Base-by-base conservation (phyloP, 106 monocot species). In the Chionographis japonica region DNA sequence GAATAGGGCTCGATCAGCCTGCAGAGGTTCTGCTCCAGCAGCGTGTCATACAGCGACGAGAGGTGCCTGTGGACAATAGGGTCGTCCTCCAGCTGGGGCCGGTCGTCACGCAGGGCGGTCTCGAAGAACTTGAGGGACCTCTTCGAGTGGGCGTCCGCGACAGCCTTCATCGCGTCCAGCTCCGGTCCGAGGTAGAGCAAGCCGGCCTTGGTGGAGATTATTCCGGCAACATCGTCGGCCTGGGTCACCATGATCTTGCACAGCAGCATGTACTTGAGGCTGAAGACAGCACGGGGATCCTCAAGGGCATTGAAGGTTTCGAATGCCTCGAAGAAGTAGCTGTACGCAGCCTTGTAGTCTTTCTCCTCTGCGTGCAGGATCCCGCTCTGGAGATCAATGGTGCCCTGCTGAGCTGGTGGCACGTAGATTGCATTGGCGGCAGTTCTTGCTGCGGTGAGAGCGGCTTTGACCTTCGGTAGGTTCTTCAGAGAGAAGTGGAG, bases 171-270 rank as follows among this genome's bases (percentile, higher is more conserved):
- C 8, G 95, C 95, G 72, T 97, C 95, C 67, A 97, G 50, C 66
- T 97, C 92, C 9, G 88, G 84, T 15, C 95, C 95, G 1, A 91
- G 40, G 60, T 95, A 95, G 7, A 76, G 80, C 66, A 95, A 62
- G 4, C 95, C 95, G 8, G 91, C 95, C 80, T 92, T 95, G 3
- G 95, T 89, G 11, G 89, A 89, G n/a, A 95, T 95, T 68, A 95
- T 89, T 9, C 95, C 86, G 2, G 92, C 84, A 53, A 95, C 95
- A 76, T 89, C 95, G 76, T 92, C 92, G 7, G 95, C 83, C 61
- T 95, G 92, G 64, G 55, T 86, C 17, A 95, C 95, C 95, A 95
- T 95, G 43, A 95, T 95, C 84, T 97, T 97, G 84, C 95, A 92
- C 51, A 97, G 70, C 8, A 97, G 91, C 95, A 97, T 97, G 84